Base-by-base conservation (phyloP, 495 filamentous ascomycete species). In the Lasiosphaeria ovina region DNA sequence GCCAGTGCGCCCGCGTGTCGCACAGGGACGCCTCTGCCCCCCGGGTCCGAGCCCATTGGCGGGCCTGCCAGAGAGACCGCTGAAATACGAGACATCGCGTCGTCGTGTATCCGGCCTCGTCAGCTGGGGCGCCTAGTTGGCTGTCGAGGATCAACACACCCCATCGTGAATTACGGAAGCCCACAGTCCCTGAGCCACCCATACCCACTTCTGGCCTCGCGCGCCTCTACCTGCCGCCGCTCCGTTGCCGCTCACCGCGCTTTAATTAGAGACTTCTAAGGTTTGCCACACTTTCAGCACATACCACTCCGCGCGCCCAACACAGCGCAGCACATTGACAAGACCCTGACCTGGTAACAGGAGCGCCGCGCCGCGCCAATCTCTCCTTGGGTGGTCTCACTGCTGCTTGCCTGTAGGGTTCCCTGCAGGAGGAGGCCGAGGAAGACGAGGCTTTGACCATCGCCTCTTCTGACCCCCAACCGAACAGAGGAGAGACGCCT, bases 21-120 rank as follows among this genome's bases (percentile, higher is more conserved):
- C 68, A 79, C 77, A 76, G 68, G 60, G 49, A 70, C 69, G 67
- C 75, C 69, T 73, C 75, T 69, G 66, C 72, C 69, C 69, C 69
- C 71, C 71, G 73, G 70, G 73, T 70, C 69, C 65, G 62, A 70
- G 73, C 75, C 73, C 73, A 79, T 79, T 79, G 76, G 76, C 63
- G 57, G 35, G 24, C 49, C 32, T 50, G 47, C 42, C 61, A 54
- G 17, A 51, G 57, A 44, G 57, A 42, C 49, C 44, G 62, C 64
- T 62, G 62, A 62, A 68, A 72, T 74, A 74, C 72, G 72, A 72
- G 69, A 66, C 64, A 66, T 48, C 62, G 59, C 59, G 52, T 60
- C 62, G 67, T 63, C 60, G 69, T 71, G 72, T 72, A 68, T 66
- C 70, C 55, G 67, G 58, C 65, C 60, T 70, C 66, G 64, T 67